phyloP scores from a whole-genome alignment of 495 filamentous ascomycete genomes.

The Aspergillus bridgeri region DNA sequence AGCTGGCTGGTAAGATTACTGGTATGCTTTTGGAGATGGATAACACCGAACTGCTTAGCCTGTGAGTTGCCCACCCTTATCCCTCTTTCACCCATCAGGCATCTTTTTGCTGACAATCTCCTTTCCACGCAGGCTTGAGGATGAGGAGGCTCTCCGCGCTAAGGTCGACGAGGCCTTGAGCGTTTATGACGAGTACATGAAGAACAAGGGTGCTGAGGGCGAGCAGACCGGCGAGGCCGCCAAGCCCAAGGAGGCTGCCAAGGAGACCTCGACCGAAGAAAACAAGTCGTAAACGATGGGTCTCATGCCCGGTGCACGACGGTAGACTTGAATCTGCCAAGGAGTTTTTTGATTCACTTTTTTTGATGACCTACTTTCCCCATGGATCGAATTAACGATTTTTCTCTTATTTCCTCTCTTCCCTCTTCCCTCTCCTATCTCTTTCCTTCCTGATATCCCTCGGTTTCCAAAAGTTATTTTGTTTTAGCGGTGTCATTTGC shows the following conservation, averaged over 20 bases:
- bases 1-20: conserved; percentile 97
- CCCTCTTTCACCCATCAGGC: neutral
- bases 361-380: conserved; percentile 38
- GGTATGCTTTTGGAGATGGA: conserved; percentile 99
- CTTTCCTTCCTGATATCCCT: conserved; percentile 47
- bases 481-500: conserved; percentile 38
- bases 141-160: conserved; percentile 80
- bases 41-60: conserved; percentile 81
- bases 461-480: conserved; percentile 47
- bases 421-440: conserved; percentile 9
- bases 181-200: conserved; percentile 98
- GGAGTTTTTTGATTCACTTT: conserved; percentile 39
- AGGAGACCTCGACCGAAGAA: conserved; percentile 43
- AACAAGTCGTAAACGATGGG: conserved; percentile 43
- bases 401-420: conserved; percentile 15
- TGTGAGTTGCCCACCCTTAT: conserved; percentile 66
- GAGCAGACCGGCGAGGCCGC: conserved; percentile 31
- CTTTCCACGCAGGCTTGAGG: conserved; percentile 76
- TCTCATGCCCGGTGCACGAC: conserved; percentile 19
- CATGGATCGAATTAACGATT: conserved; percentile 33
- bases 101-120: conserved; percentile 25
- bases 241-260: conserved; percentile 44
- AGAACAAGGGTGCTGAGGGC: conserved; percentile 59
- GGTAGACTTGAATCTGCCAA: conserved; percentile 19
- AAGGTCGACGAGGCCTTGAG: conserved; percentile 97